Conservation (phyloP, 2,329 filamentous ascomycete species). For the Botrytis cinerea region DNA sequence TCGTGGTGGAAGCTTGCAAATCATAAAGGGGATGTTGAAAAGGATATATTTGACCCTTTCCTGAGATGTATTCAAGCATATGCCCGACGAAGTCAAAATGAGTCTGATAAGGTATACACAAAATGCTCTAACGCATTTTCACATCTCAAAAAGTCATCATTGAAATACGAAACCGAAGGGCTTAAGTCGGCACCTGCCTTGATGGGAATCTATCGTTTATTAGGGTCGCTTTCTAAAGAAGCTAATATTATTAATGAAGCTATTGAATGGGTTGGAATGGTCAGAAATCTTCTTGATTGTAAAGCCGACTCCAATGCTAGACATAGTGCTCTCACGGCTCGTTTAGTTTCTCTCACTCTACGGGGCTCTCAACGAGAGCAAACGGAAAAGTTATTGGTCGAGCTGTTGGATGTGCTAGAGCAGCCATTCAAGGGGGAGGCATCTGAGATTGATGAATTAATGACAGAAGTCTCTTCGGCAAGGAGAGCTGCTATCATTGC, state of each 20-base stretch:
- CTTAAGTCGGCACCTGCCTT: conserved; percentile 28
- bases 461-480: conserved; percentile 56
- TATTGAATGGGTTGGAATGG: conserved; percentile 54
- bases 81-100: conserved; percentile 49
- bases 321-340: conserved; percentile 54
- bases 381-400: conserved; percentile 48
- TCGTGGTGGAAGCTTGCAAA: conserved; percentile 65
- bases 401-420: conserved; percentile 57
- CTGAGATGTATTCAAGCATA: conserved; percentile 64
- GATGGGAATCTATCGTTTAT: conserved; percentile 48
- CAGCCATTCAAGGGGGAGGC: conserved; percentile 60
- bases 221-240: conserved; percentile 53
- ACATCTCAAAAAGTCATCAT: conserved; percentile 31
- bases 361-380: conserved; percentile 47
- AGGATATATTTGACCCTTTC: conserved; percentile 67
- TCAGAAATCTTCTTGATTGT: conserved; percentile 39
- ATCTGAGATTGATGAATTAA: conserved; percentile 61
- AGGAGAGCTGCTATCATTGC: conserved; percentile 54
- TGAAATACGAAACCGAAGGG: conserved; percentile 30
- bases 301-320: conserved; percentile 38
- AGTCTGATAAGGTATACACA: conserved; percentile 32
- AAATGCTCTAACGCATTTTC: conserved; percentile 31
- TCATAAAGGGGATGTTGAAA: conserved; percentile 60
- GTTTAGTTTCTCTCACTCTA: conserved; percentile 56
- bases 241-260: conserved; percentile 53